Base-by-base conservation (phyloP, 495 filamentous ascomycete genomes). In the Schizothecium vesticola region DNA sequence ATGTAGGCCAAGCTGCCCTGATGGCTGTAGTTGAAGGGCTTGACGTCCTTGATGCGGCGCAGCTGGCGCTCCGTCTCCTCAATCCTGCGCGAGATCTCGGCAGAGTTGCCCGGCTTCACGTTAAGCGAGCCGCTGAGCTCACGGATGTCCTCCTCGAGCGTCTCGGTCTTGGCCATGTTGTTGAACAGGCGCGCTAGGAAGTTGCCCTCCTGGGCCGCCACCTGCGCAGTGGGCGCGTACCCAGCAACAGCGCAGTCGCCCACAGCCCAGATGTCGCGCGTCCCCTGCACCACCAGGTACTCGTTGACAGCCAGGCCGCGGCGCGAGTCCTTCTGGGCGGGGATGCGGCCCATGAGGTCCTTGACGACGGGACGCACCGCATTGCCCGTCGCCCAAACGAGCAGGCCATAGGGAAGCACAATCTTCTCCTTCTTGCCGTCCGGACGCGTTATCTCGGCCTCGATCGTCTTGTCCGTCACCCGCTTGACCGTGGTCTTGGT, bases 401-500 rank as follows among this genome's bases (percentile, higher is more conserved):
- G 87, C 59, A 97, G 89, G 73, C 95, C 95, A 80, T 96, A 99
- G 60, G 96, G 95, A 74, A 98, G 90, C 31, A 86, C 85, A 77
- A 97, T 86, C 55, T 86, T 76, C 62, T 88, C 83, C 85, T 96
- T 96, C 75, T 87, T 86, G 73, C 96, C 96, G 71, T 96, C 91
- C n/a, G 94, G 91, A 56, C 88, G 87, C 69, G 88, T 90, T 56
- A 89, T 85, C 81, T 97, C 92, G 71, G 93, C 95, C 81, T 97
- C 91, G 75, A 99, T 96, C 77, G 88, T 89, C 83, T 92, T 97
- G 75, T 96, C 92, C 25, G 92, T 96, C 64, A 99, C 95, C 68
- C 91, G 92, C 84, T 97, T 98, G 76, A 99, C 95, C 90, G 96
- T 94, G 61, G 95, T 99, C 88, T 99, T 99, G 68, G 95, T 96